Base-by-base conservation (phyloP, 164 flowering plant species). In the Akebia trifoliata region DNA sequence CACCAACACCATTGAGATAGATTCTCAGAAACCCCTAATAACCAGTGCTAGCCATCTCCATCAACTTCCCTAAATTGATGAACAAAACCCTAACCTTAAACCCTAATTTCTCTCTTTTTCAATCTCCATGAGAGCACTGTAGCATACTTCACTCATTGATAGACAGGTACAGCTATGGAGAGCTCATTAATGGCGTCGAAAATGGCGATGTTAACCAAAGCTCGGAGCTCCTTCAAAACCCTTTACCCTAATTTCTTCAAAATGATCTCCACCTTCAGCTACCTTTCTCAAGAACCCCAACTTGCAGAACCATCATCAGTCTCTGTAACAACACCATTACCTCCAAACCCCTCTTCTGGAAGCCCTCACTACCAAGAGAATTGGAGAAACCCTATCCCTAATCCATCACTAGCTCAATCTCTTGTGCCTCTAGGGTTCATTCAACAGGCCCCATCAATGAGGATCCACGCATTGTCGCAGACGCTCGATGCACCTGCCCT, bases 281-380 rank as follows among this genome's bases (percentile, higher is more conserved):
- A 60, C 60, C 95, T 90, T 69, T 76, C 70, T 12, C 97, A 86
- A 63, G 86, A 84, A 36, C 82, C 90, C 17, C 80, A 79, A 39
- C 77, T 81, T 31, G 81, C 80, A 47, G 85, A 77, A 26, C 56
- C 75, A 20, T 69, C 71, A 2, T 24, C 57, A 24, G 45, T 37
- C 7, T 24, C 66, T 2, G 40, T 64, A 56, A 26, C 80, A 0
- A 60, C 86, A 0, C 86, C 96, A 9, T 74, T 90, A 24, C 96
- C 97, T 1, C 92, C 92, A 0, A 92, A 78, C 53, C 94, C 98
- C 0, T 80, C 96, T 14, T 54, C 90, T 10, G 92, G 92, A 3
- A 83, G 87, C 68, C 95, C 96, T 2, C 64, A 80, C 7, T 89
- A 87, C 77, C 72, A 72, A 12, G 79, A 78, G 54, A 85, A 78